Percentiles rank a stretch among this genome's conserved stretches.
phyloP scores from a whole-genome alignment of 1,284 basidiomycete species.

The Trametes pubescens region DNA sequence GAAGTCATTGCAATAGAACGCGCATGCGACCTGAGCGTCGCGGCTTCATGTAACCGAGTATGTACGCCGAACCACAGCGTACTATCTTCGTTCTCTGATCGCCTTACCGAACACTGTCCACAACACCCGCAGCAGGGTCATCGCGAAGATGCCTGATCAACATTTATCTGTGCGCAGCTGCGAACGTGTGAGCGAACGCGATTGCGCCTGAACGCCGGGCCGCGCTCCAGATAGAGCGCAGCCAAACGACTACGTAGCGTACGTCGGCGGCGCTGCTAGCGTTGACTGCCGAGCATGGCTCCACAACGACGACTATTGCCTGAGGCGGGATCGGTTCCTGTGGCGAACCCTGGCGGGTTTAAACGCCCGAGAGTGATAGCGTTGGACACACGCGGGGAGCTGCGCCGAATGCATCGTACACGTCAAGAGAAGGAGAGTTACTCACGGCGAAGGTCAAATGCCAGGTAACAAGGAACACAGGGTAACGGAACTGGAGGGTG shows the following conservation, averaged over 20 bases:
- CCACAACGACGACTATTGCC: neutral
- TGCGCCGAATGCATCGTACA: neutral
- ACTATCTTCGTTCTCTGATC: neutral
- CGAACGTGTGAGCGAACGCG: neutral
- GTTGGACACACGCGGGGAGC: neutral
- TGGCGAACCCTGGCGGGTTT: conserved; percentile 2
- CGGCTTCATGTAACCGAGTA: neutral
- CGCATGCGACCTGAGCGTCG: neutral
- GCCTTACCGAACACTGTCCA: neutral
- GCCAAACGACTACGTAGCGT: neutral
- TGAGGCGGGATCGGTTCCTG: conserved; percentile 18
- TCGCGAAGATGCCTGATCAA: neutral
- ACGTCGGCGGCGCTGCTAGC: neutral
- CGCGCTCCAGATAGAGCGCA: neutral
- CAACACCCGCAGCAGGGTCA: neutral
- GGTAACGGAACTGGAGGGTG: conserved; percentile 83
- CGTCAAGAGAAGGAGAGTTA: conserved; percentile 31
- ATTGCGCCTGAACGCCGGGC: neutral
- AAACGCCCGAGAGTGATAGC: conserved; percentile 15
- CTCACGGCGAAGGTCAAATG: conserved; percentile 85
- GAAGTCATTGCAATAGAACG: neutral
- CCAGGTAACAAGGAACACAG: conserved; percentile 90
- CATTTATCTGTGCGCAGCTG: neutral
- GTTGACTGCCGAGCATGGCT: neutral
- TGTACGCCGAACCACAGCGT: neutral